phyloP scores from a whole-genome alignment of 352 stramenopile species.

The Globisporangium cystogenes region DNA sequence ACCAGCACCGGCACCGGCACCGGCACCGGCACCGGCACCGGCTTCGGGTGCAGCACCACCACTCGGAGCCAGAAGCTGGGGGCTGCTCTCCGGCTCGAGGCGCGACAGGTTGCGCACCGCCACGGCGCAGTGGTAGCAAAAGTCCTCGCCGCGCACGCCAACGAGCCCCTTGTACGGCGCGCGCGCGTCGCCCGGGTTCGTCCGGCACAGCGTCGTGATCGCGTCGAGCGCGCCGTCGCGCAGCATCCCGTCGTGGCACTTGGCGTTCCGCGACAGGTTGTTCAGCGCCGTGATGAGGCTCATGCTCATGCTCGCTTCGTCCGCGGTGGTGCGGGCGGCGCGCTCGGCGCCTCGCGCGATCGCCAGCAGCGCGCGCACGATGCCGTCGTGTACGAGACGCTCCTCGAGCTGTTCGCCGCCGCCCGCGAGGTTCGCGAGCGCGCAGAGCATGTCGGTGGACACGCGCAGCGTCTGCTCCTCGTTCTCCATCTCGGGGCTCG shows the following conservation, averaged over 20 bases:
- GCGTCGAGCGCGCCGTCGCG: slow-evolving; percentile 62
- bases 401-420: slow-evolving; percentile 32
- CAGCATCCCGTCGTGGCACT: slow-evolving; percentile 71
- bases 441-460: slow-evolving; percentile 64
- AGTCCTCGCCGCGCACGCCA: slow-evolving; percentile 55
- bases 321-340: slow-evolving; percentile 10
- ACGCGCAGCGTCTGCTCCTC: slow-evolving; percentile 42
- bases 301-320: slow-evolving; percentile 26
- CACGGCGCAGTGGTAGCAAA: slow-evolving; percentile 59
- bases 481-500: slow-evolving; percentile 33
- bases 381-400: slow-evolving; percentile 66
- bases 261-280: slow-evolving; percentile 49
- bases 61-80: background rate
- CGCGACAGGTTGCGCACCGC: slow-evolving; percentile 64
- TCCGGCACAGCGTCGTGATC: slow-evolving; percentile 39
- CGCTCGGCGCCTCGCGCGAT: slow-evolving; percentile 43
- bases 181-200: slow-evolving; percentile 30
- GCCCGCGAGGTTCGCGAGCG: slow-evolving; percentile 40
- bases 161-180: slow-evolving; percentile 56
- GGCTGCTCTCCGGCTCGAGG: slow-evolving; percentile 16
- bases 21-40: slow-evolving; percentile 12
- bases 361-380: slow-evolving; percentile 51
- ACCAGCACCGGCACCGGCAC: too few relatives aligned
- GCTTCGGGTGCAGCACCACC: slow-evolving; percentile 31
- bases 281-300: slow-evolving; percentile 65